Conservation (phyloP, 371 early-diverging fungal genomes). For the Phascolomyces articulosus region DNA sequence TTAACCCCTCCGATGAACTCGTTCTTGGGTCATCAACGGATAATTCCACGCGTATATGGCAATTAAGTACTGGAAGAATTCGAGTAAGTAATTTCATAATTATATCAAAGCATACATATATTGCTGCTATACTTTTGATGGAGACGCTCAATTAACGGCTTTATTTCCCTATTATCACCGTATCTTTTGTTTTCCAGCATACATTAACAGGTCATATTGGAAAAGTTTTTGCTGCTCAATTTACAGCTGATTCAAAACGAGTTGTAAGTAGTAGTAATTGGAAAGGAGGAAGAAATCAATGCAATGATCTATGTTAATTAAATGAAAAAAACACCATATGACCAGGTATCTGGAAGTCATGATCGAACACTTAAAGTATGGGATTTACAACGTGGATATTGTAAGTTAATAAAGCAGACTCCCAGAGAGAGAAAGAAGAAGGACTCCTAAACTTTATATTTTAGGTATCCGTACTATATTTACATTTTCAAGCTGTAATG, state of each 20-base stretch:
- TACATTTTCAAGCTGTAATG: slow-evolving; percentile 94
- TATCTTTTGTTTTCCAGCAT: slow-evolving; percentile 58
- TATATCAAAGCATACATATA: too few relatives aligned
- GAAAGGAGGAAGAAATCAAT: too few relatives aligned
- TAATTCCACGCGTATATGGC: slow-evolving; percentile 89
- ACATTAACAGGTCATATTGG: slow-evolving; percentile 96
- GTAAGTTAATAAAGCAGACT: slow-evolving; percentile 46
- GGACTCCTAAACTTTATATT: not conserved
- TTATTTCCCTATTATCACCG: too few relatives aligned
- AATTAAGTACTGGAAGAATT: slow-evolving; percentile 72
- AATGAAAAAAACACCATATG: not conserved
- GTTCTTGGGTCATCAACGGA: slow-evolving; percentile 91
- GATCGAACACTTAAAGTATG: slow-evolving; percentile 96
- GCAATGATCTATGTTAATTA: not conserved
- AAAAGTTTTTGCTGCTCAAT: slow-evolving; percentile 88
- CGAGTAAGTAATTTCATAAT: slow-evolving; percentile 46
- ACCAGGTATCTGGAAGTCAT: slow-evolving; percentile 88
- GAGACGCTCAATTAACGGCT: too few relatives aligned
- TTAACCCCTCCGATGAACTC: slow-evolving; percentile 78
- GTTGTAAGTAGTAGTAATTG: slow-evolving; percentile 58
- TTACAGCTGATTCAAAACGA: slow-evolving; percentile 75
- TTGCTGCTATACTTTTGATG: too few relatives aligned
- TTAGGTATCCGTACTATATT: slow-evolving; percentile 86
- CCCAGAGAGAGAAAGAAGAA: not conserved
- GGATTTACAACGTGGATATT: slow-evolving; percentile 89